Percentiles rank a stretch among this genome's conserved stretches.
These are phyloP conservation scores for Cyberlindnera japonica DNA, from an alignment of 805 yeast genomes.

Conservation along the genomic window DNA sequence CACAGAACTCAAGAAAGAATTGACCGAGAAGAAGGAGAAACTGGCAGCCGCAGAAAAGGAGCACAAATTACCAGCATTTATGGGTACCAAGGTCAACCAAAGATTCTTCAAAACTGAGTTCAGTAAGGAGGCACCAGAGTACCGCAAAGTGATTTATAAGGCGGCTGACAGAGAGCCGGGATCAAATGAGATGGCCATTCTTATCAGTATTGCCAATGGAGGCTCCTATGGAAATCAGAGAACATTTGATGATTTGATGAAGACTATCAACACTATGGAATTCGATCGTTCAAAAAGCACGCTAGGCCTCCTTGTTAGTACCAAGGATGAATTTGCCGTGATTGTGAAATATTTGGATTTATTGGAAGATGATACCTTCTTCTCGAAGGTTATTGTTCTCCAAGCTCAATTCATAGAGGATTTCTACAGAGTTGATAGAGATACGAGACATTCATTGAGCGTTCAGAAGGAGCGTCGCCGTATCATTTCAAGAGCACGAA, in stretches of 20 bases:
- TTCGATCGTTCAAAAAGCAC: conserved; percentile 23
- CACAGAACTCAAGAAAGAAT: too few relatives aligned
- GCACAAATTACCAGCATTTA: conserved; percentile 1
- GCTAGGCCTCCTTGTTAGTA: conserved; percentile 21
- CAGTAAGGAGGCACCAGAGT: conserved; percentile 8
- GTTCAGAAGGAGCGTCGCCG: conserved; percentile 29
- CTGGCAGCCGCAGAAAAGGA: not conserved
- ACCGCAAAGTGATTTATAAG: conserved; percentile 12
- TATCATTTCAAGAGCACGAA: conserved; percentile 28
- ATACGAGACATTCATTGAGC: conserved; percentile 14
- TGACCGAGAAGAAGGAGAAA: conserved; percentile 1
- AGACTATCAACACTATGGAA: conserved; percentile 29
- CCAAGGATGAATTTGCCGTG: conserved; percentile 12
- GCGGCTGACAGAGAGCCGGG: conserved; percentile 6
- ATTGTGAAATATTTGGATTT: conserved; percentile 10
- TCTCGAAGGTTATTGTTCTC: conserved; percentile 17
- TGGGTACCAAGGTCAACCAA: conserved; percentile 9
- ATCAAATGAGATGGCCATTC: conserved; percentile 11
- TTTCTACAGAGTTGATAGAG: conserved; percentile 14
- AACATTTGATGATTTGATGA: conserved; percentile 32
- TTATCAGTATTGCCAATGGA: conserved; percentile 26
- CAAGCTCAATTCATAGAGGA: conserved; percentile 23
- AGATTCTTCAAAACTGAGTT: conserved; percentile 6
- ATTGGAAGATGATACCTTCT: conserved; percentile 6
- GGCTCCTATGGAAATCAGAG: conserved; percentile 37